phyloP scores from a whole-genome alignment of 2,329 filamentous ascomycete species.

The Zymoseptoria tritici region DNA sequence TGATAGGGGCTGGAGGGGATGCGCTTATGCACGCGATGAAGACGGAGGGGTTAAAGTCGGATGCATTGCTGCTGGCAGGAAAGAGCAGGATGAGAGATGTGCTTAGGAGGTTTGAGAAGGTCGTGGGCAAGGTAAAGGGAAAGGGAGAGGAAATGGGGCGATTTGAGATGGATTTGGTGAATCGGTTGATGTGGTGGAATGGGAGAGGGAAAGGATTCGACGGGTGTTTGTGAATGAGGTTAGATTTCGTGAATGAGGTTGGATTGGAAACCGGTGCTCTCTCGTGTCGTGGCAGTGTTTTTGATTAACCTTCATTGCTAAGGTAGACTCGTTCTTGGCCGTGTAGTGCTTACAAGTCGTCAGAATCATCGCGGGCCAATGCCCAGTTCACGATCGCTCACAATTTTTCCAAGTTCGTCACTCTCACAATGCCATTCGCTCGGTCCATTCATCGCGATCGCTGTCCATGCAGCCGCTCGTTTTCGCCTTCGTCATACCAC shows the following conservation, averaged over 20 bases:
- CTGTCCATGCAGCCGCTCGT: background rate
- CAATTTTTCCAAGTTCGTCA: background rate
- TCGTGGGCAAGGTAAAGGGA: background rate
- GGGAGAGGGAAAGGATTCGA: slow-evolving; percentile 9
- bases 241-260: too few species aligned
- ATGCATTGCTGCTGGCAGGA: background rate
- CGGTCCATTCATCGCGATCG: background rate
- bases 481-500: background rate
- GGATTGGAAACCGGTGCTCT: too few species aligned
- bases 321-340: too few species aligned
- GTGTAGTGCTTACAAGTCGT: too few species aligned
- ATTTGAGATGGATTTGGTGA: slow-evolving; percentile 17
- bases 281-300: too few species aligned
- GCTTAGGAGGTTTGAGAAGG: background rate
- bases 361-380: too few species aligned
- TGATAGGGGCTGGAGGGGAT: slow-evolving; percentile 9
- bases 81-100: background rate
- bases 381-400: background rate
- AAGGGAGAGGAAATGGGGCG: background rate
- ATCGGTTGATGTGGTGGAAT: slow-evolving; percentile 21
- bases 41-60: background rate
- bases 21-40: background rate
- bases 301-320: too few species aligned
- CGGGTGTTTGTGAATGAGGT: background rate
- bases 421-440: background rate